Evolutionary conservation across 176 grass and related monocot species (phyloP).

Genomic region (Puccinellia tenuiflora): DNA sequence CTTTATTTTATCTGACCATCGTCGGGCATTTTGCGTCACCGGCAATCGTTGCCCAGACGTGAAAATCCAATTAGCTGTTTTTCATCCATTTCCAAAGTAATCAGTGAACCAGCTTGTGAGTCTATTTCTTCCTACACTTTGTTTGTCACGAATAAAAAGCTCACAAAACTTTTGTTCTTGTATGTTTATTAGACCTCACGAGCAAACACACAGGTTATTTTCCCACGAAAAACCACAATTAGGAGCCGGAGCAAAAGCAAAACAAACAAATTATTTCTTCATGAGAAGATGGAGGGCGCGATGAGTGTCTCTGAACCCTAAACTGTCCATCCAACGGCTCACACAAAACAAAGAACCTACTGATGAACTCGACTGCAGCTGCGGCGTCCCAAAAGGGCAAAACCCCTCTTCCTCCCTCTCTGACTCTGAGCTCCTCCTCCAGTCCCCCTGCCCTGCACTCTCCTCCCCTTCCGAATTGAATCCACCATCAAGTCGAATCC

Average conservation of each 20-base stretch:
- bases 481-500: neutral
- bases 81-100: neutral
- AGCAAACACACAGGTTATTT: too few species aligned
- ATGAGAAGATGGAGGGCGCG: neutral
- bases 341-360: neutral
- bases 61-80: neutral
- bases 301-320: neutral
- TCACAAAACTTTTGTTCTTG: too few species aligned
- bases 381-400: neutral
- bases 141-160: too few species aligned
- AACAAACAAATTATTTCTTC: neutral
- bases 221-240: too few species aligned
- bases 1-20: neutral
- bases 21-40: neutral
- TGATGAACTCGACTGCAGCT: neutral
- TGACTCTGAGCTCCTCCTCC: neutral
- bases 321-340: neutral
- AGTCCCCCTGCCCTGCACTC: neutral
- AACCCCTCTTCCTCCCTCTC: neutral
- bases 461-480: neutral
- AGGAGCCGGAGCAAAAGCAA: too few species aligned
- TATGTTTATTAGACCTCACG: too few species aligned
- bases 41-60: neutral
- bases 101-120: neutral
- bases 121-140: neutral